A percentile compares a stretch with the other conserved stretches of the same genome.
phyloP scores from a whole-genome alignment of 2,329 filamentous ascomycete genomes.

The Diaporthe caulivora region DNA sequence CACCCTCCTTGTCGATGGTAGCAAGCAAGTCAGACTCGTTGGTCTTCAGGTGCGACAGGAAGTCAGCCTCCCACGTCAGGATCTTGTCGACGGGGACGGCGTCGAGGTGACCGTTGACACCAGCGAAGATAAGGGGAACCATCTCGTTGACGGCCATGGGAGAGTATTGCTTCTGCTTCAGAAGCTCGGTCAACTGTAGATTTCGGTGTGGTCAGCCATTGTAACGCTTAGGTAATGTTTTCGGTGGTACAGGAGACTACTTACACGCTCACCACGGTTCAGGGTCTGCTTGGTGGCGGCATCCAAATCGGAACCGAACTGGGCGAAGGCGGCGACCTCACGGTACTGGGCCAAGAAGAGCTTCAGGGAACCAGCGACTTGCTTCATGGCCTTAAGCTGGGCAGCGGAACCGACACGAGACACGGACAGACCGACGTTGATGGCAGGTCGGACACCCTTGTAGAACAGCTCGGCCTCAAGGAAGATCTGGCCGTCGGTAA shows the following conservation, averaged over 20 bases:
- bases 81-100: slow-evolving; percentile 90
- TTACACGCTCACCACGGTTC: slow-evolving; percentile 95
- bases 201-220: slow-evolving; percentile 41
- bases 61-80: slow-evolving; percentile 93
- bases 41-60: slow-evolving; percentile 90
- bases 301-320: slow-evolving; percentile 99
- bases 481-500: slow-evolving; percentile 99
- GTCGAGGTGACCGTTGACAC: slow-evolving; percentile 98
- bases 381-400: slow-evolving; percentile 99
- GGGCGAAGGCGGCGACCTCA: slow-evolving; percentile 99
- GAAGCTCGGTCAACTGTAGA: slow-evolving; percentile 85
- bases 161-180: slow-evolving; percentile 99
- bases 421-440: slow-evolving; percentile 99
- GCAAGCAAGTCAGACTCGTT: slow-evolving; percentile 88
- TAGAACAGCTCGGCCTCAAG: slow-evolving; percentile 99
- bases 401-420: slow-evolving; percentile 99
- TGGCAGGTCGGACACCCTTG: slow-evolving; percentile 99
- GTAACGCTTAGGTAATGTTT: not conserved
- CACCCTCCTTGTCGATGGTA: slow-evolving; percentile 95
- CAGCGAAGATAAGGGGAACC: slow-evolving; percentile 99
- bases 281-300: slow-evolving; percentile 99
- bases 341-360: slow-evolving; percentile 99
- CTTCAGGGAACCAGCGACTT: slow-evolving; percentile 99
- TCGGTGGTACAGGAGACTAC: slow-evolving; percentile 49
- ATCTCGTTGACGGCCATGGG: slow-evolving; percentile 99